phyloP scores from a whole-genome alignment of 495 filamentous ascomycete genomes.

The Aspergillus conjunctus region DNA sequence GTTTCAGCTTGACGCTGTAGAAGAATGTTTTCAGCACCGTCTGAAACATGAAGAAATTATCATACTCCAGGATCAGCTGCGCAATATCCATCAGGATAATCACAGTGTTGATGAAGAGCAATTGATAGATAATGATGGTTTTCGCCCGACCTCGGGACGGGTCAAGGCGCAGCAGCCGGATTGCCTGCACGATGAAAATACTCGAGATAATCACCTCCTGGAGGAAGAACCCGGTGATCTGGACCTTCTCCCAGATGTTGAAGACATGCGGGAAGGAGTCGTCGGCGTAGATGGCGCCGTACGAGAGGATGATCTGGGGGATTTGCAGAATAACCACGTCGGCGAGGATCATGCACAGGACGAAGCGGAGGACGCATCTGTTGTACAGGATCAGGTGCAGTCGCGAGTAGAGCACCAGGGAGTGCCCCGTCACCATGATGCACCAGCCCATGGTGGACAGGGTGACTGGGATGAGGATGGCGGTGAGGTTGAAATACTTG shows the following conservation, averaged over 20 bases:
- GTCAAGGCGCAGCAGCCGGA: conserved; percentile 41
- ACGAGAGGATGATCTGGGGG: conserved; percentile 46
- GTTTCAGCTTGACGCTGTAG: conserved; percentile 60
- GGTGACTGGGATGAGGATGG: conserved; percentile 34
- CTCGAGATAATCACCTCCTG: conserved; percentile 56
- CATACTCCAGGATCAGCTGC: conserved; percentile 47
- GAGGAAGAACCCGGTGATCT: conserved; percentile 51
- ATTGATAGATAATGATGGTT: conserved; percentile 42
- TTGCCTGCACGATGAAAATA: conserved; percentile 52
- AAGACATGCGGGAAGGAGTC: conserved; percentile 30
- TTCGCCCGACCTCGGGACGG: conserved; percentile 32
- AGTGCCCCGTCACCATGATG: conserved; percentile 63
- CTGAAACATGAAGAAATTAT: conserved; percentile 49
- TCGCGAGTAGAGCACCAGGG: conserved; percentile 64
- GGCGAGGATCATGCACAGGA: conserved; percentile 58
- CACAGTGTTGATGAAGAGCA: conserved; percentile 53
- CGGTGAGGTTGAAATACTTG: conserved; percentile 47
- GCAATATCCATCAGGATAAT: conserved; percentile 51
- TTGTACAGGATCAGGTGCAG: conserved; percentile 56
- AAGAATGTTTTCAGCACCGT: conserved; percentile 52
- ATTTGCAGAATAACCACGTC: conserved; percentile 54
- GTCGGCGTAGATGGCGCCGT: not conserved
- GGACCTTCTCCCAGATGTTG: conserved; percentile 53
- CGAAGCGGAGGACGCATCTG: conserved; percentile 40
- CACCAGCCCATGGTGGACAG: conserved; percentile 56